Conservation (phyloP, 768 basidiomycete genomes). For the Xerocomellus intermedius region DNA sequence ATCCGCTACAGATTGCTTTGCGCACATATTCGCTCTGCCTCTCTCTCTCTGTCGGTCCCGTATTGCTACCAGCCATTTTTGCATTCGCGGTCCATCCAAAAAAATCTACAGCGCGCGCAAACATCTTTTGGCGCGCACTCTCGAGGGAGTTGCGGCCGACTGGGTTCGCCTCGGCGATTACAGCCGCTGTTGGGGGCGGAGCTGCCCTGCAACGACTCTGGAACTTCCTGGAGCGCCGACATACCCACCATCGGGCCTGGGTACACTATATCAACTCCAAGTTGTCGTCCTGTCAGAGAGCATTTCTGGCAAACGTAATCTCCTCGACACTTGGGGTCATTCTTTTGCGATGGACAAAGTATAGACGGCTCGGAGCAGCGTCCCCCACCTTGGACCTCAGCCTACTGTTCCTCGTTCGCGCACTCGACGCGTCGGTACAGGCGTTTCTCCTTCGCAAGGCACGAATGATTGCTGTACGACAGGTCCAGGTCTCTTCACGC, state of each 20-base stretch:
- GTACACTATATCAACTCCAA: conserved; percentile 15
- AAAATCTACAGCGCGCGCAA: conserved; percentile 19
- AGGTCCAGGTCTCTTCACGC: neutral
- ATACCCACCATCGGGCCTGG: neutral
- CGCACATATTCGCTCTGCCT: conserved; percentile 68
- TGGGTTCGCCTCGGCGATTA: conserved; percentile 70
- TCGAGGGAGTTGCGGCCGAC: conserved; percentile 55
- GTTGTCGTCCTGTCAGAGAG: conserved; percentile 43
- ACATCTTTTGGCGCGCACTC: conserved; percentile 37
- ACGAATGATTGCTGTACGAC: neutral
- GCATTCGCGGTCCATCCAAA: conserved; percentile 30
- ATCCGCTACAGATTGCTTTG: conserved; percentile 57
- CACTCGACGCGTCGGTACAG: conserved; percentile 63
- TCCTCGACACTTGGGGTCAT: conserved; percentile 56
- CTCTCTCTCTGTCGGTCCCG: conserved; percentile 65
- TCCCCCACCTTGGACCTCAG: conserved; percentile 70
- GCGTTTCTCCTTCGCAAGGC: conserved; percentile 38
- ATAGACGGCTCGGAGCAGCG: conserved; percentile 8
- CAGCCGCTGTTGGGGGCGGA: conserved; percentile 63
- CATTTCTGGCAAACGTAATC: conserved; percentile 56
- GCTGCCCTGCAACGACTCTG: conserved; percentile 50
- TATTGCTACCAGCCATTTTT: conserved; percentile 52
- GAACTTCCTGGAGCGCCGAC: conserved; percentile 23
- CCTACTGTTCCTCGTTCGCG: conserved; percentile 65
- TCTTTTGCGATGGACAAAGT: conserved; percentile 54